Percentiles rank a stretch among this genome's conserved stretches.
These are phyloP conservation scores for Chlamydomonas urium DNA, from an alignment of 139 green algal species.

Conservation along the genomic window DNA sequence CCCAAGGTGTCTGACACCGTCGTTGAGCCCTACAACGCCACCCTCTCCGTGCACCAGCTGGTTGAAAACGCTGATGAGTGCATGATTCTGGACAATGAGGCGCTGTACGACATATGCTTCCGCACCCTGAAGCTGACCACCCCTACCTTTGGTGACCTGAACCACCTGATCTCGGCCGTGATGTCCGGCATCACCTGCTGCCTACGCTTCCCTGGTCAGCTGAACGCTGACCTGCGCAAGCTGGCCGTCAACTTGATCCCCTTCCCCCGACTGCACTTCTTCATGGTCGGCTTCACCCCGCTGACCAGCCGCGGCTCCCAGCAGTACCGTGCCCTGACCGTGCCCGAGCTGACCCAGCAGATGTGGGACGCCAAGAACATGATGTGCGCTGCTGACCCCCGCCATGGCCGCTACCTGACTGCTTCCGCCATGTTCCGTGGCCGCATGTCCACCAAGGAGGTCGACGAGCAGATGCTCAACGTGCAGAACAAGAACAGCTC, in stretches of 20 bases:
- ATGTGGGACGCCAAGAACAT: conserved; percentile 99
- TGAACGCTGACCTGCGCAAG: conserved; percentile 99
- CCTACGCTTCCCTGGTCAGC: conserved; percentile 98
- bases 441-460: conserved; percentile 86
- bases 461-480: conserved; percentile 97
- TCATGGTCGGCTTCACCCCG: conserved; percentile 94
- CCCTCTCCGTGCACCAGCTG: conserved; percentile 97
- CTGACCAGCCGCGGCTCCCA: conserved; percentile 87
- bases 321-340: conserved; percentile 87
- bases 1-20: conserved; percentile 99
- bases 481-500: conserved; percentile 95
- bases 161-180: conserved; percentile 98
- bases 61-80: conserved; percentile 97
- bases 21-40: conserved; percentile 99
- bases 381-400: conserved; percentile 95
- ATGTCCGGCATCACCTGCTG: conserved; percentile 99
- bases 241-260: conserved; percentile 98
- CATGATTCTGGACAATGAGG: conserved; percentile 88
- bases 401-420: conserved; percentile 93
- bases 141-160: conserved; percentile 92
- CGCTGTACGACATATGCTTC: conserved; percentile 97
- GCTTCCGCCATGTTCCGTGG: conserved; percentile 77
- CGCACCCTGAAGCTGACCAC: conserved; percentile 95
- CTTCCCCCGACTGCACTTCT: conserved; percentile 97
- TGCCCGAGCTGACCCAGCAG: conserved; percentile 91